Percentiles rank a stretch among this genome's conserved stretches.
Conservation (phyloP, 148 eudicot species). For the Selenicereus undatus region DNA sequence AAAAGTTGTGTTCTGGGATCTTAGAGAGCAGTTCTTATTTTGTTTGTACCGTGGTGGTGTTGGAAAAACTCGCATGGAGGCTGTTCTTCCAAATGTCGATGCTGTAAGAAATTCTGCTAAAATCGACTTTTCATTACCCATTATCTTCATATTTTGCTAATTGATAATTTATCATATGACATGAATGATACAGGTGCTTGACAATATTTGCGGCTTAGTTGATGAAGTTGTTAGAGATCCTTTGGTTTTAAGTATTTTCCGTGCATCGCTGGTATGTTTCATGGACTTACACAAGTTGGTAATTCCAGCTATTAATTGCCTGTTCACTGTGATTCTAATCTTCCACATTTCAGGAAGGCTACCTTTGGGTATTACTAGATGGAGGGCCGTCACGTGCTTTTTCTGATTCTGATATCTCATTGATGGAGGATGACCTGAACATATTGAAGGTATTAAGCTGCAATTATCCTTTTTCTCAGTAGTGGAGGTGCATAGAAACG, state of each 20-base stretch:
- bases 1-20: conserved; percentile 80
- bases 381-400: conserved; percentile 96
- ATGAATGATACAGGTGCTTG: conserved; percentile 53
- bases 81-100: conserved; percentile 68
- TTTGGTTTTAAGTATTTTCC: conserved; percentile 72
- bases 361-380: conserved; percentile 83
- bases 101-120: conserved; percentile 45
- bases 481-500: background rate
- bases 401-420: conserved; percentile 56
- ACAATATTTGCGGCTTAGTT: conserved; percentile 55
- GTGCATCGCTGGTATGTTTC: conserved; percentile 58
- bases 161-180: conserved; percentile 13
- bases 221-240: conserved; percentile 61
- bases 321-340: conserved; percentile 20
- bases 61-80: conserved; percentile 74
- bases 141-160: background rate
- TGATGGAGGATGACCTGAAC: conserved; percentile 81
- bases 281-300: background rate
- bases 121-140: background rate
- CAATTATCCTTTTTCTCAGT: background rate
- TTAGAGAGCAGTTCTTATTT: conserved; percentile 61
- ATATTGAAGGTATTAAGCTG: conserved; percentile 52
- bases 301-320: conserved; percentile 1
- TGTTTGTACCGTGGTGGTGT: conserved; percentile 70
- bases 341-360: conserved; percentile 63